phyloP scores from a whole-genome alignment of 805 yeast genomes.

The Kodamaea leandrae region DNA sequence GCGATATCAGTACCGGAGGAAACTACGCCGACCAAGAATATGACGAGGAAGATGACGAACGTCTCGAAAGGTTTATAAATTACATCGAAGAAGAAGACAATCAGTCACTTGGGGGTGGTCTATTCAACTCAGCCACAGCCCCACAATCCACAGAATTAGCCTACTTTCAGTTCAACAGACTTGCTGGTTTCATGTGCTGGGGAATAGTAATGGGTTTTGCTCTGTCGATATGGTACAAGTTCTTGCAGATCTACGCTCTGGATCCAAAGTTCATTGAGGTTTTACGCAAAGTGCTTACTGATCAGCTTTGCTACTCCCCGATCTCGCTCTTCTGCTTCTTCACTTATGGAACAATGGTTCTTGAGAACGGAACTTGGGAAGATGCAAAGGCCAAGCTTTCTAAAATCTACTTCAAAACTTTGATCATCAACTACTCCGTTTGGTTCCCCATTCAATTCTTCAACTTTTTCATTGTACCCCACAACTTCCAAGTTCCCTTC shows the following conservation, averaged over 20 bases:
- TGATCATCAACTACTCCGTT: conserved; percentile 65
- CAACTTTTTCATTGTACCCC: conserved; percentile 68
- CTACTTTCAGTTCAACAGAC: conserved; percentile 62
- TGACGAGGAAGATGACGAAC: conserved; percentile 17
- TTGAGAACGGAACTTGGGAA: conserved; percentile 69
- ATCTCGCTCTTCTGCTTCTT: conserved; percentile 76
- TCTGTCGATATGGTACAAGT: conserved; percentile 86
- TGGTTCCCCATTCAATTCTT: conserved; percentile 83
- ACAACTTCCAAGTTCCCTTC: conserved; percentile 83
- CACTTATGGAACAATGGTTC: conserved; percentile 75
- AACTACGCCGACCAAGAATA: conserved; percentile 4
- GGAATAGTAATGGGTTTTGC: conserved; percentile 79
- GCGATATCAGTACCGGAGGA: conserved; percentile 12
- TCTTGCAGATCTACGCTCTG: conserved; percentile 70
- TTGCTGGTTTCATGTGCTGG: conserved; percentile 82
- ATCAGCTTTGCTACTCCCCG: conserved; percentile 89
- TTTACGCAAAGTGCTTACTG: conserved; percentile 81
- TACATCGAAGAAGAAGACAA: conserved; percentile 29
- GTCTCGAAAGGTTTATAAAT: conserved; percentile 33
- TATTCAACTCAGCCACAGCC: neutral
- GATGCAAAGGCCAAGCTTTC: conserved; percentile 64
- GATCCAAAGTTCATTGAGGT: conserved; percentile 85
- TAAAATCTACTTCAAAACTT: conserved; percentile 63
- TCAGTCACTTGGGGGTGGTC: neutral
- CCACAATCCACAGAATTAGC: conserved; percentile 21